These are phyloP conservation scores for Bipolaris oryzae DNA, from an alignment of 2,329 filamentous ascomycete genomes.

Conservation along the genomic window DNA sequence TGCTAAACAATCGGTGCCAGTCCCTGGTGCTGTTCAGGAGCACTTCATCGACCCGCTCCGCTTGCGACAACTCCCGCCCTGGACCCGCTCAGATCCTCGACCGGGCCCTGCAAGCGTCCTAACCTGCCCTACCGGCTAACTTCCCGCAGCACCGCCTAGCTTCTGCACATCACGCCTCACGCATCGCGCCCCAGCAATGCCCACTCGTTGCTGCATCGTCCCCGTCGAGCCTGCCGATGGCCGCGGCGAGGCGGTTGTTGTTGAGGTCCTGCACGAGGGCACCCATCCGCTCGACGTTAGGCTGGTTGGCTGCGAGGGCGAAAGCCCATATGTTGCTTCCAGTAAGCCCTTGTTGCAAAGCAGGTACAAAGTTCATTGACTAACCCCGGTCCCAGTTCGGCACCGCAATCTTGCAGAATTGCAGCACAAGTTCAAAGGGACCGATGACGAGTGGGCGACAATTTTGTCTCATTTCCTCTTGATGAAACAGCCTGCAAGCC, in stretches of 20 bases:
- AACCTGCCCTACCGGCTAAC: slow-evolving; percentile 8
- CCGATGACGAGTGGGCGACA: slow-evolving; percentile 67
- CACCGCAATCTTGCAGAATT: slow-evolving; percentile 40
- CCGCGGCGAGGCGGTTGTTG: slow-evolving; percentile 62
- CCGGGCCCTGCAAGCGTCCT: not conserved
- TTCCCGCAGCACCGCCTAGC: slow-evolving; percentile 5
- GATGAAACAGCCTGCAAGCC: slow-evolving; percentile 47
- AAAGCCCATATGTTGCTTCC: slow-evolving; percentile 63
- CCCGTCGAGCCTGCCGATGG: slow-evolving; percentile 63
- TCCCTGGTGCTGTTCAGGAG: slow-evolving; percentile 13
- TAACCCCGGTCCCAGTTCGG: slow-evolving; percentile 41
- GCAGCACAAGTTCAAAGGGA: slow-evolving; percentile 45
- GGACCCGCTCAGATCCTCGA: not conserved
- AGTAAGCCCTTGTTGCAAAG: slow-evolving; percentile 55
- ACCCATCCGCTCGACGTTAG: slow-evolving; percentile 66
- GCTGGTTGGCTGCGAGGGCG: slow-evolving; percentile 71
- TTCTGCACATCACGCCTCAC: not conserved
- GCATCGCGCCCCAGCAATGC: slow-evolving; percentile 11
- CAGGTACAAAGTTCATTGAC: slow-evolving; percentile 19
- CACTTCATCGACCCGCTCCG: slow-evolving; percentile 3
- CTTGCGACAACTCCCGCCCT: slow-evolving; percentile 2
- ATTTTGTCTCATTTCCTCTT: slow-evolving; percentile 65
- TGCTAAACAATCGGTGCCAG: slow-evolving; percentile 22
- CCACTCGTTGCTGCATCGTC: slow-evolving; percentile 53
- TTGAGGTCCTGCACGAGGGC: slow-evolving; percentile 63